These are phyloP conservation scores for Xerocomellus intermedius DNA, from an alignment of 768 basidiomycete genomes.

Conservation along the genomic window DNA sequence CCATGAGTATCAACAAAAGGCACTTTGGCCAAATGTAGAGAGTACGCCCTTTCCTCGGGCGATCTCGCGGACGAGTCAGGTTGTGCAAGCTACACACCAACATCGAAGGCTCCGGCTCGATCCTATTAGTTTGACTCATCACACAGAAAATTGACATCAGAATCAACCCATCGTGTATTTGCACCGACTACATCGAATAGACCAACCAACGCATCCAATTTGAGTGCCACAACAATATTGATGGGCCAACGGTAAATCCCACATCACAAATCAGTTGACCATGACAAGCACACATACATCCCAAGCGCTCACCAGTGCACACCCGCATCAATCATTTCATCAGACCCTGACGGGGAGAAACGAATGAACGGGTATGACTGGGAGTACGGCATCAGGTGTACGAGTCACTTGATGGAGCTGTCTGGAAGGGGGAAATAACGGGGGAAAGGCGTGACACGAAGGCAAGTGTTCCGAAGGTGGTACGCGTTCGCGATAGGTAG, in stretches of 20 bases:
- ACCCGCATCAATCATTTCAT: constrained; percentile 37
- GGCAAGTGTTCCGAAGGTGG: neutral
- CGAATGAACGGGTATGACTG: constrained; percentile 17
- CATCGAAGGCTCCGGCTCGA: too few species aligned
- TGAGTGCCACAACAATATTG: neutral
- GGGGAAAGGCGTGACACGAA: neutral
- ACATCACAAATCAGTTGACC: neutral
- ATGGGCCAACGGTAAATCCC: neutral
- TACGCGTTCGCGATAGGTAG: neutral
- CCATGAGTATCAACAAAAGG: too few species aligned
- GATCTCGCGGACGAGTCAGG: too few species aligned
- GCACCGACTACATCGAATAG: constrained; percentile 13
- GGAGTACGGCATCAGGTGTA: constrained; percentile 27
- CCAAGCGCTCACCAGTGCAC: constrained; percentile 48
- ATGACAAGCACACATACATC: constrained; percentile 6
- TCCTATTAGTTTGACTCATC: too few species aligned
- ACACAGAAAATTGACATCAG: constrained; percentile 7
- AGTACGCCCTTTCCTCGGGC: too few species aligned
- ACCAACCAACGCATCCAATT: constrained; percentile 7
- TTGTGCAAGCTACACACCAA: too few species aligned
- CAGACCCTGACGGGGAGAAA: constrained; percentile 51
- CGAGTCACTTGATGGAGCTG: constrained; percentile 6
- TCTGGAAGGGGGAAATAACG: neutral
- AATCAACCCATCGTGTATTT: constrained; percentile 7
- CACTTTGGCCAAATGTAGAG: too few species aligned